Percentiles rank a stretch among this genome's conserved stretches.
These are phyloP conservation scores for Cryphonectria nitschkei DNA, from an alignment of 2,329 filamentous ascomycete species.

Conservation along the genomic window DNA sequence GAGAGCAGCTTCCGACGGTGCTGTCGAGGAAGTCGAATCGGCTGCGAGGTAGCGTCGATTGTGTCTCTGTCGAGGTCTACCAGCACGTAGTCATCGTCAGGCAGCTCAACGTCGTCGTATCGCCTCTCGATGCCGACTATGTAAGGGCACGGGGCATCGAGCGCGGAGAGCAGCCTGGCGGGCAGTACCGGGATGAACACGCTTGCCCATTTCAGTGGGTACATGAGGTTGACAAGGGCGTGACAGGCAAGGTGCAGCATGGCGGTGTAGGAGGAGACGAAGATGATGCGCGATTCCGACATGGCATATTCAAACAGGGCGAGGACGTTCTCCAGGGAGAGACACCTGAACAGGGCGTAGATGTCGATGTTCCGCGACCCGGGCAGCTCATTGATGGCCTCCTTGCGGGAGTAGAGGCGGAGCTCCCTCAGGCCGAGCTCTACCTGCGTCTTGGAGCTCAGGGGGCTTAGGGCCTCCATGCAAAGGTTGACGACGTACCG, in stretches of 20 bases:
- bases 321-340: constrained; percentile 91
- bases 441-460: constrained; percentile 93
- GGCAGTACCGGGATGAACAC: constrained; percentile 93
- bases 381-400: constrained; percentile 89
- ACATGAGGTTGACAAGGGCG: constrained; percentile 83
- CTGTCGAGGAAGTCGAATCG: constrained; percentile 81
- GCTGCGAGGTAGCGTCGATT: constrained; percentile 81
- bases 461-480: constrained; percentile 88
- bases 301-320: constrained; percentile 92
- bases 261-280: constrained; percentile 91
- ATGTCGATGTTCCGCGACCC: constrained; percentile 90
- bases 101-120: constrained; percentile 83
- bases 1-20: constrained; percentile 88
- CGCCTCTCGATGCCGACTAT: constrained; percentile 94
- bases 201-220: constrained; percentile 89
- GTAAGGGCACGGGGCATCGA: constrained; percentile 95
- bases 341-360: constrained; percentile 86
- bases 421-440: constrained; percentile 89
- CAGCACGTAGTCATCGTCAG: constrained; percentile 93
- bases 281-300: constrained; percentile 91
- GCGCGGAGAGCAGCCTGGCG: constrained; percentile 81
- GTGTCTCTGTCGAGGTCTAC: constrained; percentile 91
- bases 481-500: constrained; percentile 97
- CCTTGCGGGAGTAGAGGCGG: constrained; percentile 88
- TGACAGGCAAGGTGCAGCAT: constrained; percentile 95